Percentiles rank a stretch among this genome's conserved stretches.
Evolutionary conservation across 2,329 filamentous ascomycete genomes (phyloP).

Genomic region (Fonsecaea multimorphosa): DNA sequence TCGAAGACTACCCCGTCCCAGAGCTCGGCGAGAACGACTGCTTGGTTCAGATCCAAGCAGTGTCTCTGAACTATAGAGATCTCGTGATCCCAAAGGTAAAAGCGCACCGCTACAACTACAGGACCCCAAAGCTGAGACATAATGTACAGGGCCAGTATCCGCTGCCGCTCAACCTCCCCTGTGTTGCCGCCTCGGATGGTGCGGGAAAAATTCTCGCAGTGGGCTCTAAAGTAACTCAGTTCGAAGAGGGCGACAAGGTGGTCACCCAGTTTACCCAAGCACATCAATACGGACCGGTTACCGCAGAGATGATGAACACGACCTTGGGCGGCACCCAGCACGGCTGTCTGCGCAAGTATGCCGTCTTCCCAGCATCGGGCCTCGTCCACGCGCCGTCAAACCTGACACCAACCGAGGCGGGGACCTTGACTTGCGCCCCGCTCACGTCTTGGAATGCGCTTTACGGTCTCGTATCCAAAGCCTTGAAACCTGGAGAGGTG

Average conservation of each 20-base stretch:
- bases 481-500: constrained; percentile 60
- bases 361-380: constrained; percentile 70
- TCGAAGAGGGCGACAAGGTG: constrained; percentile 65
- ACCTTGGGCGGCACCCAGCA: constrained; percentile 73
- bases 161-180: constrained; percentile 51
- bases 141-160: constrained; percentile 53
- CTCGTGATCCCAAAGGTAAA: constrained; percentile 52
- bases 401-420: constrained; percentile 60
- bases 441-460: constrained; percentile 71
- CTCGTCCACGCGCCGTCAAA: constrained; percentile 68
- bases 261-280: constrained; percentile 64
- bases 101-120: background rate
- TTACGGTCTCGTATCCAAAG: constrained; percentile 58
- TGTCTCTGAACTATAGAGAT: constrained; percentile 59
- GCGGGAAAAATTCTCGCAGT: constrained; percentile 58
- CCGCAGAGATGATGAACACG: constrained; percentile 50
- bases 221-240: constrained; percentile 62
- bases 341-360: constrained; percentile 72
- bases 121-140: constrained; percentile 1
- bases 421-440: constrained; percentile 66
- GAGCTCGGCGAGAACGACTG: constrained; percentile 72
- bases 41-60: constrained; percentile 67
- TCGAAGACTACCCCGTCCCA: constrained; percentile 62
- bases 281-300: constrained; percentile 59
- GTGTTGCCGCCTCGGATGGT: constrained; percentile 52